Conservation (phyloP, 495 filamentous ascomycete genomes). For the Pyrenopolyporus hunteri region DNA sequence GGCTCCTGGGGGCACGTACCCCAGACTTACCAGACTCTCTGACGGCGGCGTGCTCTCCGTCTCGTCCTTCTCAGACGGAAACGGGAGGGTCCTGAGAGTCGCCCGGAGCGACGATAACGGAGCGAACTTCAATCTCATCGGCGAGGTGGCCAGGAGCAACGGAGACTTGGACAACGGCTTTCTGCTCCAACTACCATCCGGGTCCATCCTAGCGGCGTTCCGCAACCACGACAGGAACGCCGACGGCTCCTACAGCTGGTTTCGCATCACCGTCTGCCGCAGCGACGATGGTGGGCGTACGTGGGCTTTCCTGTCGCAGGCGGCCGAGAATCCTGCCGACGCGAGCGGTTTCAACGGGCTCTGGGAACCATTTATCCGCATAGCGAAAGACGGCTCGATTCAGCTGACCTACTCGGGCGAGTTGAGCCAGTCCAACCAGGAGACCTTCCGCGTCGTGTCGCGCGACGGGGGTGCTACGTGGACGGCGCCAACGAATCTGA, state of each 20-base stretch:
- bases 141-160: conserved; percentile 33
- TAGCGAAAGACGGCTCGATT: conserved; percentile 54
- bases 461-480: conserved; percentile 59
- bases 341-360: conserved; percentile 50
- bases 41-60: conserved; percentile 54
- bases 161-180: conserved; percentile 66
- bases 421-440: conserved; percentile 60
- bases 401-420: conserved; percentile 66
- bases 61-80: conserved; percentile 43
- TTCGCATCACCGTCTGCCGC: conserved; percentile 64
- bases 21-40: conserved; percentile 50
- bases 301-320: conserved; percentile 59
- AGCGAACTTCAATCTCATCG: conserved; percentile 44
- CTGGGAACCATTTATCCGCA: conserved; percentile 67
- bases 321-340: conserved; percentile 44
- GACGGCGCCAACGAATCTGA: conserved; percentile 42
- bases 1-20: conserved; percentile 51
- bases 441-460: conserved; percentile 62
- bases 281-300: conserved; percentile 58
- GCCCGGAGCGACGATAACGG: conserved; percentile 50
- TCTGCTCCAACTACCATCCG: conserved; percentile 57
- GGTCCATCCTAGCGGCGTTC: conserved; percentile 60
- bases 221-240: conserved; percentile 61
- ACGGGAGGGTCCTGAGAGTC: conserved; percentile 44
- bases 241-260: conserved; percentile 50